phyloP scores from a whole-genome alignment of 2,329 filamentous ascomycete genomes.

The Macrophomina phaseolina region DNA sequence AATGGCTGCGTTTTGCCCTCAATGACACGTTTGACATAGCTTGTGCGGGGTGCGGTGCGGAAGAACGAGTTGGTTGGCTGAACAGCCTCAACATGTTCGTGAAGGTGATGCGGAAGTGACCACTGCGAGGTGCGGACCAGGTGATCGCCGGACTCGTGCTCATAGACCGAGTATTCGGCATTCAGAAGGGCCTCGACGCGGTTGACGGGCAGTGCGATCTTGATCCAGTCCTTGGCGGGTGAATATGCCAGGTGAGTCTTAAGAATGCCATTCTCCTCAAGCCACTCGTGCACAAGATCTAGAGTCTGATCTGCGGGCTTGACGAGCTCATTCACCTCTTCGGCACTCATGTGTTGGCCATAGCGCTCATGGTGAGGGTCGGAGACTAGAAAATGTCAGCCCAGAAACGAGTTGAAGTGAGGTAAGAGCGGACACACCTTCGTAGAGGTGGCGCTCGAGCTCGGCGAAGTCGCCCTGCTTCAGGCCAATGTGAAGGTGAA shows the following conservation, averaged over 20 bases:
- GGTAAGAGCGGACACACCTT: constrained; percentile 44
- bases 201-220: constrained; percentile 58
- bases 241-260: constrained; percentile 49
- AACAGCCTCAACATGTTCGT: constrained; percentile 64
- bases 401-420: constrained; percentile 8
- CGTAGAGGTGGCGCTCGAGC: constrained; percentile 61
- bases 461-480: constrained; percentile 63
- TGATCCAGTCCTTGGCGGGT: constrained; percentile 64
- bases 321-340: constrained; percentile 61
- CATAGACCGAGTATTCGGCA: constrained; percentile 57
- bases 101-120: constrained; percentile 64
- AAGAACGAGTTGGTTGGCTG: constrained; percentile 68
- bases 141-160: constrained; percentile 59
- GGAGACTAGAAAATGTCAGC: constrained; percentile 47
- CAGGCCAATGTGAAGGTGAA: constrained; percentile 63
- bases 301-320: constrained; percentile 59
- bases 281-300: constrained; percentile 61
- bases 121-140: constrained; percentile 61
- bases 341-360: constrained; percentile 58
- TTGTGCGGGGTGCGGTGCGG: constrained; percentile 34
- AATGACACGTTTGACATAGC: constrained; percentile 33
- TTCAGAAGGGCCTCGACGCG: constrained; percentile 59
- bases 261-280: constrained; percentile 59
- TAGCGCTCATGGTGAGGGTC: constrained; percentile 61
- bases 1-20: constrained; percentile 1